Base-by-base conservation (phyloP, 768 basidiomycete species). In the Termitomyces eurrhizus region DNA sequence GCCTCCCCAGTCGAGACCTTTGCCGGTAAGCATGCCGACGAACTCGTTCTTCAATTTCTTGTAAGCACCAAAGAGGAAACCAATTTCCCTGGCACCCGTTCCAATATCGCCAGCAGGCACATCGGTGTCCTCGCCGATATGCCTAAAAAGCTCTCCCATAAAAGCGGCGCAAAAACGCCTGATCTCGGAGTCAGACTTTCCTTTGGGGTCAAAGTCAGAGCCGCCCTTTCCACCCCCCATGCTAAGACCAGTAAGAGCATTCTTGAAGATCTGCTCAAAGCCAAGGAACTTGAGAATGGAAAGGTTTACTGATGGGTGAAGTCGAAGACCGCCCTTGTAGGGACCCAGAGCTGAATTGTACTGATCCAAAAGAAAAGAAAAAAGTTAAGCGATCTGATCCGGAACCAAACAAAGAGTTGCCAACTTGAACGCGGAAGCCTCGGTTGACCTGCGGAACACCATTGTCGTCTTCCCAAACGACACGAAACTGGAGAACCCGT, bases 151-250 rank as follows among this genome's bases (percentile, higher is more conserved):
- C 79, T 91, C 88, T 55, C 75, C 72, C 88, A 90, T 90, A 79
- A 91, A 91, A 24, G 88, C 73, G 46, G 73, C 67, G 72, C 85
- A 87, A 81, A 90, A 90, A 56, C 84, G 79, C 63, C 88, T 77
- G 71, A 90, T 89, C 76, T 90, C 88, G 66, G 71, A 75, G 76
- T 90, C 88, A 21, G 83, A 84, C 75, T 88, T 89, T 69, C 88
- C 88, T 82, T 90, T 91, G 72, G 88, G 88, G 77, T 90, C 86
- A 66, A 91, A 91, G 78, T 91, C 89, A 56, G 80, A 81, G 42
- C 89, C 89, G 74, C 89, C 89, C 78, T 91, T 91, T 60, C 86
- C 88, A 64, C 88, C 88, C 65, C 89, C 89, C 87, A 90, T 90
- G 74, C 76, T 83, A 56, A 89, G 76, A 33, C 88, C 88, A 14